Evolutionary conservation across 805 yeast genomes (phyloP).

Genomic region (Maudiozyma barnettii): DNA sequence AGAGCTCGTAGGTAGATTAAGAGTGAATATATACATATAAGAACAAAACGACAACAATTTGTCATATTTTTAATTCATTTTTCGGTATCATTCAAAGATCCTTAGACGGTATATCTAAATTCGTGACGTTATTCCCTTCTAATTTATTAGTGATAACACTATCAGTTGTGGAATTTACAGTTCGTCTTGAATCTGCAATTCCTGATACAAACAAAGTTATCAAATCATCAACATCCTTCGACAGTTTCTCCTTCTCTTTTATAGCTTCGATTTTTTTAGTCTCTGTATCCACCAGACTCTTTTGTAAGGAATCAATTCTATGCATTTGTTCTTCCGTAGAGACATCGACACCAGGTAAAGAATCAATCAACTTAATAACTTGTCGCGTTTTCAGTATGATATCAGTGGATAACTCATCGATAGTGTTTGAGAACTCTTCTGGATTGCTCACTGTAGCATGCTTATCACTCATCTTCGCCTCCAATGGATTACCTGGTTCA

Average conservation of each 20-base stretch:
- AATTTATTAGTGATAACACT: not conserved
- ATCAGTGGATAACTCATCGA: constrained; percentile 75
- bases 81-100: too few relatives aligned
- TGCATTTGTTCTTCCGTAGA: constrained; percentile 64
- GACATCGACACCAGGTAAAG: constrained; percentile 88
- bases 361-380: constrained; percentile 72
- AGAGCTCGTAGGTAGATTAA: not conserved
- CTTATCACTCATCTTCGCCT: constrained; percentile 55
- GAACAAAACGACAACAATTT: too few relatives aligned
- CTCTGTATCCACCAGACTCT: constrained; percentile 54
- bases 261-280: constrained; percentile 46
- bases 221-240: constrained; percentile 54
- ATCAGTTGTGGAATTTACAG: not conserved
- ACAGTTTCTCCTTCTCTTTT: constrained; percentile 51
- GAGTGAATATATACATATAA: not conserved
- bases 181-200: constrained; percentile 28
- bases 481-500: constrained; percentile 36
- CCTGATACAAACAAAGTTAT: constrained; percentile 41
- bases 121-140: not conserved
- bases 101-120: too few relatives aligned
- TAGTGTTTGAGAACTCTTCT: constrained; percentile 38
- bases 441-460: constrained; percentile 44
- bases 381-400: constrained; percentile 80
- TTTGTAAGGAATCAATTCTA: constrained; percentile 51
- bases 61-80: too few relatives aligned